These are phyloP conservation scores for Sabuloglossum arenarium DNA, from an alignment of 495 filamentous ascomycete genomes.

Conservation along the genomic window DNA sequence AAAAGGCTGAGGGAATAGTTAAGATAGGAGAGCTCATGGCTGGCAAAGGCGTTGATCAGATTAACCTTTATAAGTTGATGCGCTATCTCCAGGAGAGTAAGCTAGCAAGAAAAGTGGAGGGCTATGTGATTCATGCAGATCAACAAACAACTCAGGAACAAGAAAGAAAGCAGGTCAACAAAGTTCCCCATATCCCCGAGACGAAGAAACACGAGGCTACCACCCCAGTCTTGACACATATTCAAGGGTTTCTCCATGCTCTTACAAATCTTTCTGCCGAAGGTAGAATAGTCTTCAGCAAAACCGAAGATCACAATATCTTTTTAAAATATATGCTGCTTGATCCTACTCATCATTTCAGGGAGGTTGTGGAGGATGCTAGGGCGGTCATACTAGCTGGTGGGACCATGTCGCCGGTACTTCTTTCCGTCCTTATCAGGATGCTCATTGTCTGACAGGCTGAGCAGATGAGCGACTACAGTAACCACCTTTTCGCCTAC, in stretches of 20 bases:
- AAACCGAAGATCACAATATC: constrained; percentile 27
- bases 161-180: constrained; percentile 1
- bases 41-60: constrained; percentile 80
- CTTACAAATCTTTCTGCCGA: constrained; percentile 78
- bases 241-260: constrained; percentile 63
- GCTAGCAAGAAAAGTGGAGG: constrained; percentile 82
- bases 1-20: constrained; percentile 39
- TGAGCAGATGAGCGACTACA: constrained; percentile 65
- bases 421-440: background rate
- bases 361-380: constrained; percentile 67
- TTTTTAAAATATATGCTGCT: constrained; percentile 72
- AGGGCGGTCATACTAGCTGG: constrained; percentile 80
- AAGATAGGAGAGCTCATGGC: constrained; percentile 47
- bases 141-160: constrained; percentile 15
- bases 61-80: constrained; percentile 78
- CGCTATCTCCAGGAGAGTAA: constrained; percentile 83
- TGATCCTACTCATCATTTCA: constrained; percentile 85
- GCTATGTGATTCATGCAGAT: constrained; percentile 46
- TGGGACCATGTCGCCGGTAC: constrained; percentile 86
- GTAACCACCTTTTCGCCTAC: constrained; percentile 64
- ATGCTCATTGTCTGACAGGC: background rate
- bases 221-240: constrained; percentile 55
- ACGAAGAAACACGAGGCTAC: constrained; percentile 7
- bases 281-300: constrained; percentile 66
- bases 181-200: background rate